Percentiles rank a stretch among this genome's conserved stretches.
phyloP scores from a whole-genome alignment of 495 filamentous ascomycete genomes.

The Chaetomium cochliodes region DNA sequence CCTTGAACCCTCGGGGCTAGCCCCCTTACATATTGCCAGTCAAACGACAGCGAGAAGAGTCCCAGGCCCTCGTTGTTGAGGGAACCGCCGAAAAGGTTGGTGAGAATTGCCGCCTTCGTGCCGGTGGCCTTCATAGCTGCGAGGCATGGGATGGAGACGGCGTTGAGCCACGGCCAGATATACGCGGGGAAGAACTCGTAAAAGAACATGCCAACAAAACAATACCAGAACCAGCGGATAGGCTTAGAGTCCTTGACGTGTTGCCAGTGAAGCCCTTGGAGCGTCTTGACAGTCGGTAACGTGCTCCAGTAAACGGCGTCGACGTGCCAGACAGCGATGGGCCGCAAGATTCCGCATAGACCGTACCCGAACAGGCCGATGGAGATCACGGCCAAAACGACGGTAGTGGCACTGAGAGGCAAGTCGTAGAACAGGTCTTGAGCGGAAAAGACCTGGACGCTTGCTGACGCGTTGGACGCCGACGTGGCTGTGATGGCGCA shows the following conservation, averaged over 20 bases:
- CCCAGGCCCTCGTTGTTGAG: constrained; percentile 53
- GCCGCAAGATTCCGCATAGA: constrained; percentile 52
- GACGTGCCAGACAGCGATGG: constrained; percentile 53
- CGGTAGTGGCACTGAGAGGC: constrained; percentile 36
- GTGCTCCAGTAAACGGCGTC: constrained; percentile 50
- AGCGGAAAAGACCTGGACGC: constrained; percentile 41
- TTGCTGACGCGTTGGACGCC: constrained; percentile 38
- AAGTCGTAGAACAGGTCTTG: constrained; percentile 49
- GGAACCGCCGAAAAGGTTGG: constrained; percentile 57
- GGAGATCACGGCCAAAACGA: constrained; percentile 45
- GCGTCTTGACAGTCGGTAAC: constrained; percentile 40
- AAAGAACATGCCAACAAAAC: constrained; percentile 41
- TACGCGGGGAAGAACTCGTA: constrained; percentile 58
- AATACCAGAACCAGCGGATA: constrained; percentile 44
- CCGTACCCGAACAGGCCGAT: constrained; percentile 55
- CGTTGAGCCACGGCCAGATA: constrained; percentile 54
- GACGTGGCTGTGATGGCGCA: constrained; percentile 45
- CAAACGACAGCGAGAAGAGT: constrained; percentile 49
- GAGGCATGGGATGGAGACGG: constrained; percentile 57
- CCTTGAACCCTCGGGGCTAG: background rate
- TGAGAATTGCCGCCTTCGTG: constrained; percentile 52
- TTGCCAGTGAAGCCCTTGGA: constrained; percentile 46
- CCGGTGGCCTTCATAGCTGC: constrained; percentile 40
- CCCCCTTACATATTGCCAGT: constrained; percentile 57
- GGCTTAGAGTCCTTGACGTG: constrained; percentile 38